Percentiles rank a stretch among this genome's conserved stretches.
phyloP scores from a whole-genome alignment of 2,329 filamentous ascomycete genomes.

The Aspergillus sp. region DNA sequence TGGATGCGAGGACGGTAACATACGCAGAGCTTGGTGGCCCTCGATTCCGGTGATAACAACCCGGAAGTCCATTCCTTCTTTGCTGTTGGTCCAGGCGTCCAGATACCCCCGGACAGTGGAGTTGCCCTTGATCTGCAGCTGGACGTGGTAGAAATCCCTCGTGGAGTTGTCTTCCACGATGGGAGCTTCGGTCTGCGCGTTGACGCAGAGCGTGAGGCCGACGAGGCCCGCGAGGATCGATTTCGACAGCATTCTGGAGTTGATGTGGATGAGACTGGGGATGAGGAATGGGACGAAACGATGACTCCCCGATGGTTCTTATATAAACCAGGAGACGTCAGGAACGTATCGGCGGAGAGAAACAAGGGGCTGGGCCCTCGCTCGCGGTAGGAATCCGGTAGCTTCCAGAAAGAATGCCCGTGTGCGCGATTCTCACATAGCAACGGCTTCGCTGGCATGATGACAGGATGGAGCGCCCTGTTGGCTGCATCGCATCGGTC shows the following conservation, averaged over 20 bases:
- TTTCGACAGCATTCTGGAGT: constrained; percentile 8
- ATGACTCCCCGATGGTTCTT: too few relatives aligned
- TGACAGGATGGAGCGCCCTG: too few relatives aligned
- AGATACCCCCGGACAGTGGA: constrained; percentile 57
- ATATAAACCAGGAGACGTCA: too few relatives aligned
- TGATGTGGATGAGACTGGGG: not conserved
- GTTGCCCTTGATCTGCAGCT: constrained; percentile 54
- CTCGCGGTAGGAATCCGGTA: too few relatives aligned
- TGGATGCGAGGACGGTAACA: constrained; percentile 42
- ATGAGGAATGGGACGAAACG: too few relatives aligned
- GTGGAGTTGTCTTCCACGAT: constrained; percentile 57
- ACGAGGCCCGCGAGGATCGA: constrained; percentile 8
- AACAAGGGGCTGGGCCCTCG: too few relatives aligned
- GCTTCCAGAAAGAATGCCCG: too few relatives aligned
- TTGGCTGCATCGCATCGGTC: too few relatives aligned
- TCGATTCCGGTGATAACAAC: constrained; percentile 61
- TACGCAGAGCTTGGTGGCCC: constrained; percentile 54
- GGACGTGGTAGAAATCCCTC: constrained; percentile 55
- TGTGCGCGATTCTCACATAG: too few relatives aligned
- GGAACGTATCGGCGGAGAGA: too few relatives aligned
- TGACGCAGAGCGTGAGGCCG: constrained; percentile 8
- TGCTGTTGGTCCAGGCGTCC: constrained; percentile 47
- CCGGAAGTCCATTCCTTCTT: constrained; percentile 56
- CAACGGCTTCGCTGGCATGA: too few relatives aligned
- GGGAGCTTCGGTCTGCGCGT: constrained; percentile 31